A percentile compares a stretch with the other conserved stretches of the same genome.
These are phyloP conservation scores for Simplicillium aogashimaense DNA, from an alignment of 2,329 filamentous ascomycete species.

Conservation along the genomic window DNA sequence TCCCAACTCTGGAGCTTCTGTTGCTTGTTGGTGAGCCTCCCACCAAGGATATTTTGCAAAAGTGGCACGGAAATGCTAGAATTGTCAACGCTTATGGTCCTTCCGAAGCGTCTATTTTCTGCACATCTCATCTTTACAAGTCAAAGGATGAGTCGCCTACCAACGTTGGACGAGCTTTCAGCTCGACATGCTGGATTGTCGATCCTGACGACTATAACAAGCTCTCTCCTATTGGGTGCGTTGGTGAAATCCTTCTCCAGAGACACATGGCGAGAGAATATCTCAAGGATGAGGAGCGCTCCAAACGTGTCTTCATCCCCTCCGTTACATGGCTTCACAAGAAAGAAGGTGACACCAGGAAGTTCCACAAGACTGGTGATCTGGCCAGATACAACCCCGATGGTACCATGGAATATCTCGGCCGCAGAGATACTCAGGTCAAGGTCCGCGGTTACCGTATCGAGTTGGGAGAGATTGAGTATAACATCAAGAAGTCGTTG, in stretches of 20 bases:
- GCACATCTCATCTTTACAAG: neutral
- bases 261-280: conserved; percentile 10
- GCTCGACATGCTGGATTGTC: conserved; percentile 4
- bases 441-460: conserved; percentile 45
- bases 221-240: conserved; percentile 7
- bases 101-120: neutral
- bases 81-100: conserved; percentile 6
- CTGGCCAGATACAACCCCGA: conserved; percentile 18
- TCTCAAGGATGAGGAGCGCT: conserved; percentile 6
- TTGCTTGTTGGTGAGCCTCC: conserved; percentile 23
- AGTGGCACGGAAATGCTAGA: neutral
- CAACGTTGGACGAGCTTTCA: conserved; percentile 6
- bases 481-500: conserved; percentile 3
- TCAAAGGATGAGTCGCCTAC: neutral
- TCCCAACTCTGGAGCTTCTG: neutral
- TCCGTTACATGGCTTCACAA: neutral
- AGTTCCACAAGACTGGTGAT: conserved; percentile 13
- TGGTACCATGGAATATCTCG: conserved; percentile 28
- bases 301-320: conserved; percentile 12
- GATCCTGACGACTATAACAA: conserved; percentile 3
- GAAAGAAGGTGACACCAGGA: neutral
- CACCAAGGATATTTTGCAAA: conserved; percentile 14
- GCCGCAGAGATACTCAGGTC: conserved; percentile 43
- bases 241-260: conserved; percentile 12
- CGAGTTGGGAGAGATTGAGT: conserved; percentile 25